These are phyloP conservation scores for Didymella keratinophila DNA, from an alignment of 2,329 filamentous ascomycete species.

Conservation along the genomic window DNA sequence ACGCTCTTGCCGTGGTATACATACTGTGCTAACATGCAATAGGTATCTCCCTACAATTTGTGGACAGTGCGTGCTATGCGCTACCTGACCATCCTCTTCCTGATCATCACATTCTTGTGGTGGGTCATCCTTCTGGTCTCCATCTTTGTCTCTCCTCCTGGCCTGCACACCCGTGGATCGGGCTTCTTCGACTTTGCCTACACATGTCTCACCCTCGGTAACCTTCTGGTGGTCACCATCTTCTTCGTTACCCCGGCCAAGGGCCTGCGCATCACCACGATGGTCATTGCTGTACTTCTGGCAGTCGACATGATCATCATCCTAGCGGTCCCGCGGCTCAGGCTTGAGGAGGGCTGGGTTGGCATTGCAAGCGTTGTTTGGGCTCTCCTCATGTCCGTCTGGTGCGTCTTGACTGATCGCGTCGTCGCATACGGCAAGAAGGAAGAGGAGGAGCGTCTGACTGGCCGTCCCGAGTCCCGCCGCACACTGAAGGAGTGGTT, in stretches of 20 bases:
- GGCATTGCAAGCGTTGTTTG: conserved; percentile 86
- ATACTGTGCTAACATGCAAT: background rate
- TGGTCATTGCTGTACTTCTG: conserved; percentile 71
- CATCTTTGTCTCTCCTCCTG: conserved; percentile 87
- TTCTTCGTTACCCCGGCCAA: conserved; percentile 90
- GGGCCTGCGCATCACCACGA: conserved; percentile 75
- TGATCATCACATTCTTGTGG: conserved; percentile 83
- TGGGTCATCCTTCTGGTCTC: conserved; percentile 90
- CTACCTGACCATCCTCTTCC: conserved; percentile 78
- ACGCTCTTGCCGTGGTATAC: background rate
- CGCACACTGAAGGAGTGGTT: conserved; percentile 85
- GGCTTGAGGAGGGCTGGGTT: conserved; percentile 88
- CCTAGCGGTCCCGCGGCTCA: conserved; percentile 74
- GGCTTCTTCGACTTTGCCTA: conserved; percentile 91
- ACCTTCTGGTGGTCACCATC: conserved; percentile 77
- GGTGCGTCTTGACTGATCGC: conserved; percentile 79
- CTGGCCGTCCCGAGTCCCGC: conserved; percentile 85
- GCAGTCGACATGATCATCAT: conserved; percentile 81
- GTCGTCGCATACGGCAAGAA: conserved; percentile 90
- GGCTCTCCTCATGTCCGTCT: conserved; percentile 80
- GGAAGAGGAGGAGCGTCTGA: conserved; percentile 91
- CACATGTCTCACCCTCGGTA: conserved; percentile 77
- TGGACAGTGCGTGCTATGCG: conserved; percentile 86
- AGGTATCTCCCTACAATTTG: conserved; percentile 89
- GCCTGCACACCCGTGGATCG: conserved; percentile 85